Base-by-base conservation (phyloP, 768 basidiomycete species). In the Pisolithus albus region DNA sequence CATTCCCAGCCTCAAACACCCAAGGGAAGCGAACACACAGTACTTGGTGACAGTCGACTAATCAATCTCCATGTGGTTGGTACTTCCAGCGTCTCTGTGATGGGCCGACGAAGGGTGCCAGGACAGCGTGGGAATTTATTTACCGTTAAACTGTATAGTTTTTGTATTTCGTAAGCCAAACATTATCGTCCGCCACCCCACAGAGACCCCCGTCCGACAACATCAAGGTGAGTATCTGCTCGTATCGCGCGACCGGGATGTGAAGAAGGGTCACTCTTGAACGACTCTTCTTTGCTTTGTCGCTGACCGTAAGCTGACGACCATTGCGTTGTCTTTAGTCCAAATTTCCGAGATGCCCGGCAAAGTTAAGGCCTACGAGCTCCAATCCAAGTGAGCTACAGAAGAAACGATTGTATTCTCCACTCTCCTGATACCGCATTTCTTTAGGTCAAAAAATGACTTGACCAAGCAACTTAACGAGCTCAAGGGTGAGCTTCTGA, bases 301-400 rank as follows among this genome's bases (percentile, higher is more conserved):
- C 10, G 9, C 13, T 21, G 23, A 43, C 23, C 46, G 41, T 16
- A 32, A 11, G 24, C 28, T 15, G 47, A 52, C 53, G 36, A 28
- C 38, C 23, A n/a, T 6, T 39, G 42, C 28, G 34, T 42, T 56
- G 52, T 50, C 65, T 50, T 26, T 7, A 69, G 57, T 53, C 53
- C 54, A 50, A 49, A 56, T 69, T 59, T 62, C 62, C 73, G 82
- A 74, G 67, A 90, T 91, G 87, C 82, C 88, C 75, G 82, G 82
- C 64, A 92, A 92, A 81, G 88, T 92, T 77, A 92, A 92, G 80
- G 89, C 92, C 66, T 90, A 93, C 77, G 91, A 93, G 72, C 89
- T 93, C 72, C 89, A 91, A 73, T 89, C 88, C 72, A 94, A 95
- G 90, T 92, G 70, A 71, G 88, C 71, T 48, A 46, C 8, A 8